phyloP scores from a whole-genome alignment of 2,329 filamentous ascomycete genomes.

The Penicillium sp. region DNA sequence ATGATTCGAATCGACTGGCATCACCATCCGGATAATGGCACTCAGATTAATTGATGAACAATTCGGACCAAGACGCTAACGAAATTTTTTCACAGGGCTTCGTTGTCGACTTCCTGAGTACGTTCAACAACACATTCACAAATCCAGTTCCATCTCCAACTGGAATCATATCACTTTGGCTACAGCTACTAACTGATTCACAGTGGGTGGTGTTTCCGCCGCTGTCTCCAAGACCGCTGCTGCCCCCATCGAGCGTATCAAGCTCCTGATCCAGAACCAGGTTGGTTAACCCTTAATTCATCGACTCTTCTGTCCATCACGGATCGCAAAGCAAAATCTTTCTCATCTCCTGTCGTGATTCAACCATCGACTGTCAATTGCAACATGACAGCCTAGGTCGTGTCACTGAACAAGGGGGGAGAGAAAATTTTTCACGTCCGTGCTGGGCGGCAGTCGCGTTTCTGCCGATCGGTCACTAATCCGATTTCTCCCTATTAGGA shows the following conservation, averaged over 20 bases:
- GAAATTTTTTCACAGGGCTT: conserved; percentile 68
- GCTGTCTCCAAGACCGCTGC: conserved; percentile 99
- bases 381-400: neutral
- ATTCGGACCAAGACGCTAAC: conserved; percentile 28
- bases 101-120: conserved; percentile 99
- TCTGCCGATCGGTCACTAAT: conserved; percentile 16
- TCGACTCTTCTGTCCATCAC: conserved; percentile 1
- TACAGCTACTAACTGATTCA: conserved; percentile 49
- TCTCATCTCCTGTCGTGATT: neutral
- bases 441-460: conserved; percentile 3
- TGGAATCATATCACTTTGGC: neutral
- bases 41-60: neutral
- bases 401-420: neutral
- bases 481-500: conserved; percentile 64
- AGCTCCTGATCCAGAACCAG: conserved; percentile 99
- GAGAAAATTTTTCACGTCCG: conserved; percentile 21
- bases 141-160: conserved; percentile 2
- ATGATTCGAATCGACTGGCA: neutral
- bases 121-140: conserved; percentile 53
- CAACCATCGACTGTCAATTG: neutral
- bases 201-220: conserved; percentile 99
- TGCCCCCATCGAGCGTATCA: conserved; percentile 99
- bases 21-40: neutral
- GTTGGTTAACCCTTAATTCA: conserved; percentile 60
- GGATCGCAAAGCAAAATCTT: neutral